Percentiles rank a stretch among this genome's conserved stretches.
phyloP scores from a whole-genome alignment of 441 rosid genomes.

The Adansonia gregorii region DNA sequence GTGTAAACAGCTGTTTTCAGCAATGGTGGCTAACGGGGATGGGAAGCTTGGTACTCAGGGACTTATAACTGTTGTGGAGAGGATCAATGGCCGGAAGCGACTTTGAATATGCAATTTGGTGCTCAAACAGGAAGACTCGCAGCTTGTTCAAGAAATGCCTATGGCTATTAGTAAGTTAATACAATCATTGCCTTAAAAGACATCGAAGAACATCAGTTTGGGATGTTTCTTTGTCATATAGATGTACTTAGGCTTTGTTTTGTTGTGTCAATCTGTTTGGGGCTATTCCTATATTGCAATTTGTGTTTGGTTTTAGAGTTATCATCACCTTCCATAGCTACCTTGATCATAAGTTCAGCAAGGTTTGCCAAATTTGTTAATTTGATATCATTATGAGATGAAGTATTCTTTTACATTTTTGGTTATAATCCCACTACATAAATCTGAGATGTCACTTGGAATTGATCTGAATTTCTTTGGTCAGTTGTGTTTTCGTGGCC shows the following conservation, averaged over 20 bases:
- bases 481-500: too few species aligned
- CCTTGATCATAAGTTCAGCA: background rate
- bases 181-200: background rate
- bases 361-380: background rate
- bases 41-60: constrained; percentile 78
- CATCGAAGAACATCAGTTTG: background rate
- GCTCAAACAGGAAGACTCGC: background rate
- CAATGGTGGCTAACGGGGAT: constrained; percentile 84
- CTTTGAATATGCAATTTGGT: background rate
- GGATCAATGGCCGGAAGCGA: constrained; percentile 57
- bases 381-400: background rate
- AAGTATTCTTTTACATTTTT: background rate
- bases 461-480: too few species aligned
- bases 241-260: background rate
- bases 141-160: background rate
- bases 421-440: background rate
- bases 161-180: background rate
- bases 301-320: background rate
- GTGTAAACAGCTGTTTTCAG: constrained; percentile 67
- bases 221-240: background rate
- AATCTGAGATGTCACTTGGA: too few species aligned
- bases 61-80: constrained; percentile 60
- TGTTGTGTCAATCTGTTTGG: background rate
- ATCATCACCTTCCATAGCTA: background rate
- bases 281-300: background rate